These are phyloP conservation scores for Musa acuminata DNA, from an alignment of 176 grass and related monocot genomes.

Conservation along the genomic window DNA sequence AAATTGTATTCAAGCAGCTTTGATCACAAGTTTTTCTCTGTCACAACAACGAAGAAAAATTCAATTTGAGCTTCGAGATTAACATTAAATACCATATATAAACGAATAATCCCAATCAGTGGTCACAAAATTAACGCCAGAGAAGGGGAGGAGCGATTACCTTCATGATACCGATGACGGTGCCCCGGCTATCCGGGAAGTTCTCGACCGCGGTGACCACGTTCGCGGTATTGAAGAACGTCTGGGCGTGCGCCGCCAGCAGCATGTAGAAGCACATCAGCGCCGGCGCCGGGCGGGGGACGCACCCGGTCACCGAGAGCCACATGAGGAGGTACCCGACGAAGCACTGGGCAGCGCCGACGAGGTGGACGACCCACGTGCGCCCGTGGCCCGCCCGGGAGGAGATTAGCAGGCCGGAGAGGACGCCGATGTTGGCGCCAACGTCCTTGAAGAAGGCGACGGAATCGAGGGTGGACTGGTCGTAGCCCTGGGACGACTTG, in stretches of 20 bases:
- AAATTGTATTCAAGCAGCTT: too few relatives aligned
- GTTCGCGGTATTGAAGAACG: conserved; percentile 74
- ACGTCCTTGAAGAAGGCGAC: conserved; percentile 97
- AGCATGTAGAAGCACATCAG: conserved; percentile 74
- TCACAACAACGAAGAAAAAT: too few relatives aligned
- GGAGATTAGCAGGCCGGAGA: conserved; percentile 57
- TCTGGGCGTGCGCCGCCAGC: conserved; percentile 76
- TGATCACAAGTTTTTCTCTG: too few relatives aligned
- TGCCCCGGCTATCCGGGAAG: conserved; percentile 66
- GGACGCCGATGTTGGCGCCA: conserved; percentile 78
- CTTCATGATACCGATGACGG: conserved; percentile 98
- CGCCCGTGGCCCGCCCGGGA: conserved; percentile 22
- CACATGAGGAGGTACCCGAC: conserved; percentile 72
- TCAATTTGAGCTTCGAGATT: too few relatives aligned
- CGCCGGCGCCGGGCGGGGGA: conserved; percentile 29
- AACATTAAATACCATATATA: too few relatives aligned
- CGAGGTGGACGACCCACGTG: conserved; percentile 49
- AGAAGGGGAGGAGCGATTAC: conserved; percentile 21
- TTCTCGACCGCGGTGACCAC: conserved; percentile 85
- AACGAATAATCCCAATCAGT: too few relatives aligned
- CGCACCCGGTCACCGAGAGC: conserved; percentile 51
- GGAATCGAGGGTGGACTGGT: conserved; percentile 75
- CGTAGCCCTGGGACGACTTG: conserved; percentile 67
- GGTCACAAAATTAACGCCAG: background rate
- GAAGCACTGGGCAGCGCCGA: conserved; percentile 45